A percentile compares a stretch with the other conserved stretches of the same genome.
phyloP scores from a whole-genome alignment of 2,329 filamentous ascomycete species.

The Penicillium sp. region DNA sequence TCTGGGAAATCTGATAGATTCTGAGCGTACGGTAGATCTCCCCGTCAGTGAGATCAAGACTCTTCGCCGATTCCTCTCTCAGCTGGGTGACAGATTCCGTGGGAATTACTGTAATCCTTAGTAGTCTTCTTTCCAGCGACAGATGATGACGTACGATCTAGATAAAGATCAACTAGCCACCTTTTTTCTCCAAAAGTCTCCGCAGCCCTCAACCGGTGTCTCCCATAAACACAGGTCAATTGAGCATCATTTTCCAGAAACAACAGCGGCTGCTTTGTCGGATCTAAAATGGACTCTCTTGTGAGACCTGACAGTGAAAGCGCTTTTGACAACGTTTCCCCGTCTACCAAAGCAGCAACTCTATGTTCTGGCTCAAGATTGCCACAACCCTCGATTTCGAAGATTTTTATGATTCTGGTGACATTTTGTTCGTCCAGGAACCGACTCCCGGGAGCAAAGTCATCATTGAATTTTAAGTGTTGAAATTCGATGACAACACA shows the following conservation, averaged over 20 bases:
- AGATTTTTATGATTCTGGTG: slow-evolving; percentile 1
- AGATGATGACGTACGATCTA: slow-evolving; percentile 2
- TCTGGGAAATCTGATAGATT: slow-evolving; percentile 2
- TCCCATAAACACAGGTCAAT: neutral
- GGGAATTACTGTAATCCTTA: too few species aligned
- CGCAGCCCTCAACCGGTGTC: neutral
- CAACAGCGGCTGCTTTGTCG: neutral
- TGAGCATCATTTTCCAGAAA: neutral
- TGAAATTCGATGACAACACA: neutral
- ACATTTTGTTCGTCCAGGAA: slow-evolving; percentile 1
- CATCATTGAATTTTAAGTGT: neutral
- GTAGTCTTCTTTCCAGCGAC: too few species aligned
- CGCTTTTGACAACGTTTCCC: neutral
- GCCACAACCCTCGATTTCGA: slow-evolving; percentile 6
- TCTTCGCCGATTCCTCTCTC: slow-evolving; percentile 7
- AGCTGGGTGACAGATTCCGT: slow-evolving; percentile 4
- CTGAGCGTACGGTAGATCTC: slow-evolving; percentile 11
- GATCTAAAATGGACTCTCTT: neutral
- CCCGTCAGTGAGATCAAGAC: slow-evolving; percentile 6
- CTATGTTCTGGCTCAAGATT: slow-evolving; percentile 8
- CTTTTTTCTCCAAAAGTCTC: slow-evolving; percentile 1
- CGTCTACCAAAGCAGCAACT: slow-evolving; percentile 1
- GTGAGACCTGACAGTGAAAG: neutral
- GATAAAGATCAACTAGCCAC: slow-evolving; percentile 6
- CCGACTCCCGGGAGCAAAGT: neutral